These are phyloP conservation scores for Corymbia maculata DNA, from an alignment of 345 rosid species.

Conservation along the genomic window DNA sequence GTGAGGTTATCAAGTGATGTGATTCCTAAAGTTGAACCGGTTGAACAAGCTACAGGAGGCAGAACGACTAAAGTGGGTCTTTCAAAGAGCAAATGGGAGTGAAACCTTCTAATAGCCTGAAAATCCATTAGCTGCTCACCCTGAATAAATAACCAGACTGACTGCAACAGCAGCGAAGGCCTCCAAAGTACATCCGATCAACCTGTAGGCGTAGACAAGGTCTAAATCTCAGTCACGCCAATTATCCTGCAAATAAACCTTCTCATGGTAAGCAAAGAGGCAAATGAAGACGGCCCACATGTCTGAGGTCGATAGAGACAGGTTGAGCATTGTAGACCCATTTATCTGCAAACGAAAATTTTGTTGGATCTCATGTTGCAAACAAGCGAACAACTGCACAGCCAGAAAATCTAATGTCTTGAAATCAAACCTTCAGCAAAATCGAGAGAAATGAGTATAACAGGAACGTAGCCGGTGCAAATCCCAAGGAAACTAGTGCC, in stretches of 20 bases:
- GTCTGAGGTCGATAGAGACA: conserved; percentile 83
- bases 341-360: conserved; percentile 28
- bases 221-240: not conserved
- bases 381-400: not conserved
- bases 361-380: not conserved
- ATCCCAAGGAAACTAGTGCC: conserved; percentile 58
- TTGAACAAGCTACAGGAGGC: not conserved
- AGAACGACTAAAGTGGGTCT: not conserved
- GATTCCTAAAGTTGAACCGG: not conserved
- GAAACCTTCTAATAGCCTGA: not conserved
- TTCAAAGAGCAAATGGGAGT: not conserved
- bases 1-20: not conserved
- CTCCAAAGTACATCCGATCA: conserved; percentile 74
- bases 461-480: conserved; percentile 49
- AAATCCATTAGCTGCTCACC: conserved; percentile 18
- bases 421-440: conserved; percentile 57
- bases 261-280: conserved; percentile 74
- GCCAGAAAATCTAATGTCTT: not conserved
- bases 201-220: conserved; percentile 14
- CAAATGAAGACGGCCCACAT: conserved; percentile 95
- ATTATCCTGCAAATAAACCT: conserved; percentile 23
- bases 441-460: conserved; percentile 75
- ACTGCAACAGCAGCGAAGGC: conserved; percentile 62
- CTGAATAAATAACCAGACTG: conserved; percentile 68
- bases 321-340: conserved; percentile 86